A percentile compares a stretch with the other conserved stretches of the same genome.
These are phyloP conservation scores for Rosa rugosa DNA, from an alignment of 306 rosid genomes.

Conservation along the genomic window DNA sequence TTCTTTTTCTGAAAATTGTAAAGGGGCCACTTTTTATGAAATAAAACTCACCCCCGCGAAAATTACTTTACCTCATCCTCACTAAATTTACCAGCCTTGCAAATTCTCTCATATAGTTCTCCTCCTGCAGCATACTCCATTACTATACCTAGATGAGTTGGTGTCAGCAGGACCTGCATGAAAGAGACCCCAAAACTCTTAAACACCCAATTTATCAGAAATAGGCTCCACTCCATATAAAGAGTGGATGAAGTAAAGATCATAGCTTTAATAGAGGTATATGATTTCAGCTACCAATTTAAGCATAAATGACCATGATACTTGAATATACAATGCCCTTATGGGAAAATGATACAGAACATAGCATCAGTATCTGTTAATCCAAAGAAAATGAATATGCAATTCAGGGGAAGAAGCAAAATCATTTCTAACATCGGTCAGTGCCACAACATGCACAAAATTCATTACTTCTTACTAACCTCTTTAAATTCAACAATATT, in stretches of 20 bases:
- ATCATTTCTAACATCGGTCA: neutral
- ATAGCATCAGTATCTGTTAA: neutral
- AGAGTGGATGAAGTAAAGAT: neutral
- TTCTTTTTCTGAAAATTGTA: neutral
- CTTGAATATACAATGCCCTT: neutral
- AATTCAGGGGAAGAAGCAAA: neutral
- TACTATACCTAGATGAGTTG: constrained; percentile 80
- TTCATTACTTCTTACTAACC: constrained; percentile 28
- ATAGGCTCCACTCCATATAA: constrained; percentile 1
- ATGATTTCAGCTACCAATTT: neutral
- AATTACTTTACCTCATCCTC: constrained; percentile 69
- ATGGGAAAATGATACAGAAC: neutral
- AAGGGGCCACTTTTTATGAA: neutral
- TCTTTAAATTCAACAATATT: constrained; percentile 80
- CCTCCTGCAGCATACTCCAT: constrained; percentile 96
- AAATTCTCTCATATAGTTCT: constrained; percentile 75
- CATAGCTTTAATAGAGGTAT: neutral
- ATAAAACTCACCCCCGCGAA: neutral
- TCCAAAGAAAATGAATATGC: neutral
- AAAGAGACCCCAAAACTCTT: constrained; percentile 29
- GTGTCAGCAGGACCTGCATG: constrained; percentile 70
- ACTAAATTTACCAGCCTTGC: constrained; percentile 71
- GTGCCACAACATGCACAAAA: neutral
- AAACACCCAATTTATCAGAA: neutral
- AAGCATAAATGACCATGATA: neutral